phyloP scores from a whole-genome alignment of 495 filamentous ascomycete genomes.

The Penicillium coprophilum region DNA sequence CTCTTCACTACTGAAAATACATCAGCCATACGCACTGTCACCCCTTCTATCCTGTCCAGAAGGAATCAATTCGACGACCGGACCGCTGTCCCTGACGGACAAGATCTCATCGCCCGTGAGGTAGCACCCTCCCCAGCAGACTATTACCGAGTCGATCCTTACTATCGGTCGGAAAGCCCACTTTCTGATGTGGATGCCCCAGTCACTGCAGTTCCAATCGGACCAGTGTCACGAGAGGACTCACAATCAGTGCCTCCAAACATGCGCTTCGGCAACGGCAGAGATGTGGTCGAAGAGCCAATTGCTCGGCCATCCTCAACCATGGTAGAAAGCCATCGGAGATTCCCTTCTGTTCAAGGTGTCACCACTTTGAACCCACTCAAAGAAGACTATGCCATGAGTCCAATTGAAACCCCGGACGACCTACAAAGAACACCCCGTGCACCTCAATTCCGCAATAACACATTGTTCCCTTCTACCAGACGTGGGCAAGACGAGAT shows the following conservation, averaged over 20 bases:
- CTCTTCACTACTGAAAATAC: constrained; percentile 7
- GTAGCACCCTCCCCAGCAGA: not conserved
- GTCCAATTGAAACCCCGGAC: constrained; percentile 34
- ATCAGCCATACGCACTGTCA: not conserved
- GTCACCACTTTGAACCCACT: constrained; percentile 12
- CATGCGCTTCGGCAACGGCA: constrained; percentile 59
- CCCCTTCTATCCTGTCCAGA: not conserved
- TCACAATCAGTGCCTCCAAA: constrained; percentile 92
- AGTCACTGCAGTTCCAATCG: constrained; percentile 67
- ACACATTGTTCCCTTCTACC: constrained; percentile 23
- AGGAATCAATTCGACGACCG: not conserved
- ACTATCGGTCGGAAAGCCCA: constrained; percentile 55
- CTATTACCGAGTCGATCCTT: not conserved
- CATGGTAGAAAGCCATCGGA: constrained; percentile 14
- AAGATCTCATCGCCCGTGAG: not conserved
- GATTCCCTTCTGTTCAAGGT: constrained; percentile 13
- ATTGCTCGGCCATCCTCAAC: constrained; percentile 25
- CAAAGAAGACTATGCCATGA: constrained; percentile 17
- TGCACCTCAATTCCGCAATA: constrained; percentile 20
- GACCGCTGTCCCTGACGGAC: not conserved
- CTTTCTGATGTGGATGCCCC: constrained; percentile 91
- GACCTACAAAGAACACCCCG: constrained; percentile 34
- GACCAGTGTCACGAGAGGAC: constrained; percentile 65
- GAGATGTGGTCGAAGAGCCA: constrained; percentile 8
- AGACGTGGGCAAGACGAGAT: constrained; percentile 36